Base-by-base conservation (phyloP, 768 basidiomycete species). In the Mycena metata region DNA sequence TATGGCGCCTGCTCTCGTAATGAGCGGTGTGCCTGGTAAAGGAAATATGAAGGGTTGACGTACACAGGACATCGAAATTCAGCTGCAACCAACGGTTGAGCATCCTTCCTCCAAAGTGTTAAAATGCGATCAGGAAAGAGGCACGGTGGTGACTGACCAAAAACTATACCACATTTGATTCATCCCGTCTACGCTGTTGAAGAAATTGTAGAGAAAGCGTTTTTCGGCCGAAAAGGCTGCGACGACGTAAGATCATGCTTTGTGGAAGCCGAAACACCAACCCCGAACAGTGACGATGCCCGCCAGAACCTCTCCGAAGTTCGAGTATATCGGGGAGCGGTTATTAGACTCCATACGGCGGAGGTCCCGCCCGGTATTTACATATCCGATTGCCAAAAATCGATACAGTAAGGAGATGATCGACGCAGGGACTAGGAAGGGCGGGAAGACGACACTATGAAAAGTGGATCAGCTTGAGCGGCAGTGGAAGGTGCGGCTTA, bases 61-160 rank as follows among this genome's bases (percentile, higher is more conserved):
- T 39, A 39, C 39, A 39, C 39, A 96, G 85, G 1, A 83, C 71
- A 77, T 98, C 96, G 75, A 95, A 96, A 69, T 93, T 90, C 62
- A 96, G 78, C 42, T 96, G 79, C 3, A 97, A 83, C 94, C 92
- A 95, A 55, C 95, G 83, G 72, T 94, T 95, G 11, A 89, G 90
- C 93, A 95, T 95, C 94, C 94, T 57, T 5, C 21, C 35, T 5
- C 21, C 35, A 16, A 19, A 39, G 52, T 11, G 6, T 55, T 39
- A 24, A 17, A 35, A 39, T 8, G 19, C 21, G 35, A 41, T 23
- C 54, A 39, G 5, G 12, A 55, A 16, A 21, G 24, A 55, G n/a
- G 15, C 15, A 39, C 39, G 9, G 2, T 11, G 2, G 15, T 9
- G 15, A 39, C 15, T 39, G 39, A 39, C 39, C 39, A 39, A 15